Percentiles rank a stretch among this genome's conserved stretches.
phyloP scores from a whole-genome alignment of 2,329 filamentous ascomycete genomes.

The Fusarium nisikadoi region DNA sequence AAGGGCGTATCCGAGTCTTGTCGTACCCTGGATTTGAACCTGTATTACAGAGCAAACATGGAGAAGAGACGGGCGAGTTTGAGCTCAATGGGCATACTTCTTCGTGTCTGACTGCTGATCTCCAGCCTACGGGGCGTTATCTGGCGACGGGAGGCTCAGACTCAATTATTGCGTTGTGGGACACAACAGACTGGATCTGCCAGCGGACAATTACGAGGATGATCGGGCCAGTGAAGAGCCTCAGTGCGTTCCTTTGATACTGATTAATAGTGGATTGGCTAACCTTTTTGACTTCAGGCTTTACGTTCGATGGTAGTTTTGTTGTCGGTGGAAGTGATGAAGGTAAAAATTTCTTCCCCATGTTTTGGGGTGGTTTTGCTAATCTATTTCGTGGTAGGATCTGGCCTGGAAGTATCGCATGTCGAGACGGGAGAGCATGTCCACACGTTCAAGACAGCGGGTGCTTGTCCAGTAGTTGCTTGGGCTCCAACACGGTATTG shows the following conservation, averaged over 20 bases:
- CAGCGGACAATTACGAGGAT: conserved; percentile 76
- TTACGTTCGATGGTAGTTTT: conserved; percentile 82
- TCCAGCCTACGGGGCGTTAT: conserved; percentile 77
- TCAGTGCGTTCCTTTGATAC: conserved; percentile 62
- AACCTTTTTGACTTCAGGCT: conserved; percentile 60
- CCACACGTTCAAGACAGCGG: conserved; percentile 75
- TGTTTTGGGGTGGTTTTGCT: neutral
- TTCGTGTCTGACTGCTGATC: conserved; percentile 73
- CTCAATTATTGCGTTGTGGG: conserved; percentile 80
- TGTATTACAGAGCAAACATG: conserved; percentile 60
- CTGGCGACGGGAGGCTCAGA: conserved; percentile 81
- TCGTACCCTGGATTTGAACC: conserved; percentile 73
- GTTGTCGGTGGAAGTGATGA: conserved; percentile 80
- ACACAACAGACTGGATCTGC: conserved; percentile 81
- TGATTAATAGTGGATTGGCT: conserved; percentile 3
- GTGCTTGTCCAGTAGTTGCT: conserved; percentile 72
- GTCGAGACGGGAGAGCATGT: conserved; percentile 79
- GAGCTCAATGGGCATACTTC: conserved; percentile 78
- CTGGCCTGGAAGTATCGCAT: conserved; percentile 75
- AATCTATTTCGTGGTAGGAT: conserved; percentile 50
- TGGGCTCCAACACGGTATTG: conserved; percentile 82
- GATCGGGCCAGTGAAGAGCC: conserved; percentile 74
- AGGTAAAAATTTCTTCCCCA: conserved; percentile 53
- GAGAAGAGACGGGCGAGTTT: conserved; percentile 62
- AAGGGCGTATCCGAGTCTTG: conserved; percentile 76